phyloP scores from a whole-genome alignment of 345 rosid genomes.

The Acer yangbiense region DNA sequence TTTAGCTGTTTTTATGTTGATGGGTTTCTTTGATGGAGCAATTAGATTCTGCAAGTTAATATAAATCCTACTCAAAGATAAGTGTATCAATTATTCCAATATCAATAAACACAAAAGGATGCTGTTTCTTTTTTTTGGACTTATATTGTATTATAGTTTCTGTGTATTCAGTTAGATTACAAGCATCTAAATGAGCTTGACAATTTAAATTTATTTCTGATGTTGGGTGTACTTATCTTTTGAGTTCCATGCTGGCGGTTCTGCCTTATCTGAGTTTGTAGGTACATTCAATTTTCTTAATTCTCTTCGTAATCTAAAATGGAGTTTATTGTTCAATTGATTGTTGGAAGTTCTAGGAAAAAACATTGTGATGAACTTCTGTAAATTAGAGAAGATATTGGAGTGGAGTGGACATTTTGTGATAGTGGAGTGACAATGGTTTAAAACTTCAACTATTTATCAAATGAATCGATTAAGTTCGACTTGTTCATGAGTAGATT shows the following conservation, averaged over 20 bases:
- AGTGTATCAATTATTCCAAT: not conserved
- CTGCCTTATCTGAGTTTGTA: not conserved
- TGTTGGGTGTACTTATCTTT: not conserved
- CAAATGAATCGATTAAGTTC: not conserved
- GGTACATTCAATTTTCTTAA: not conserved
- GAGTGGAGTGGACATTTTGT: not conserved
- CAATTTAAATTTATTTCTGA: not conserved
- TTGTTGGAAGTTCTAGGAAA: not conserved
- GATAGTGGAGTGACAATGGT: not conserved
- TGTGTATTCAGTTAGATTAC: too few relatives aligned
- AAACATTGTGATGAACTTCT: not conserved
- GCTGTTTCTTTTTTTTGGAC: not conserved
- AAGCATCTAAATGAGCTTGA: not conserved
- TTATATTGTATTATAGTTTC: not conserved
- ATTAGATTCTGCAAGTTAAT: slow-evolving; percentile 6
- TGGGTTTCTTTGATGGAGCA: not conserved
- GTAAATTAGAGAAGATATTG: not conserved
- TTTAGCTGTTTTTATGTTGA: not conserved
- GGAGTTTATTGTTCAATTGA: not conserved
- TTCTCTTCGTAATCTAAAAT: not conserved
- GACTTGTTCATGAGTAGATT: not conserved
- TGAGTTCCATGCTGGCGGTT: not conserved
- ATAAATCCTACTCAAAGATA: not conserved
- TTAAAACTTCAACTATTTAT: not conserved
- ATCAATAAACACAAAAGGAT: not conserved